Conservation (phyloP, 208 protist genomes). For the Trypanosoma theileri region DNA sequence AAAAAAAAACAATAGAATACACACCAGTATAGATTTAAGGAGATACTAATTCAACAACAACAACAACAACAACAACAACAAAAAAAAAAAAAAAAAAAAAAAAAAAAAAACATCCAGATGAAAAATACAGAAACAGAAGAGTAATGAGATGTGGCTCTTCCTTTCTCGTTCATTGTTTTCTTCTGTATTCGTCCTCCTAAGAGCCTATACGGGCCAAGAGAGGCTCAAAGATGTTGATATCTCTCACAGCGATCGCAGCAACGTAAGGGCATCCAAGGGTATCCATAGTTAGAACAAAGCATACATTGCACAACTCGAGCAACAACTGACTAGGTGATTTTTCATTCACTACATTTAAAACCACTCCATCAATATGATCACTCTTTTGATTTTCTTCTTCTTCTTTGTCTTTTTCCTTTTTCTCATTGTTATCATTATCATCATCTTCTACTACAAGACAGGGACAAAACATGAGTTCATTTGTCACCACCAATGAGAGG, state of each 20-base stretch:
- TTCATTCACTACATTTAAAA: background rate
- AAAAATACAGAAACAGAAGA: background rate
- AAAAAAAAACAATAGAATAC: too few relatives aligned
- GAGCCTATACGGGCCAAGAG: conserved; percentile 71
- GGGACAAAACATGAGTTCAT: conserved; percentile 90
- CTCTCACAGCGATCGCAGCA: conserved; percentile 56
- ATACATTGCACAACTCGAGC: conserved; percentile 61
- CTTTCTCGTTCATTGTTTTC: background rate
- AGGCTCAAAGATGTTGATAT: conserved; percentile 74
- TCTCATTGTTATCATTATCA: conserved; percentile 21
- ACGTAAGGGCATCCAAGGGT: conserved; percentile 70
- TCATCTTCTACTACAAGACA: conserved; percentile 34
- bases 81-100: background rate
- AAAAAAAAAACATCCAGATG: background rate
- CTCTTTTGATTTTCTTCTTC: background rate
- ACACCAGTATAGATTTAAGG: too few relatives aligned
- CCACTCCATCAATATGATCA: background rate
- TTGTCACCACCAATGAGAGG: conserved; percentile 76
- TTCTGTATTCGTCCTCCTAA: background rate
- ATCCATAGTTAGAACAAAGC: conserved; percentile 70
- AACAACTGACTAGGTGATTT: conserved; percentile 25
- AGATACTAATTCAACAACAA: background rate
- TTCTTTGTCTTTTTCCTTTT: conserved; percentile 11
- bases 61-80: background rate
- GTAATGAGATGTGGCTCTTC: background rate